phyloP scores from a whole-genome alignment of 306 rosid species.

The Rosa lucieae region DNA sequence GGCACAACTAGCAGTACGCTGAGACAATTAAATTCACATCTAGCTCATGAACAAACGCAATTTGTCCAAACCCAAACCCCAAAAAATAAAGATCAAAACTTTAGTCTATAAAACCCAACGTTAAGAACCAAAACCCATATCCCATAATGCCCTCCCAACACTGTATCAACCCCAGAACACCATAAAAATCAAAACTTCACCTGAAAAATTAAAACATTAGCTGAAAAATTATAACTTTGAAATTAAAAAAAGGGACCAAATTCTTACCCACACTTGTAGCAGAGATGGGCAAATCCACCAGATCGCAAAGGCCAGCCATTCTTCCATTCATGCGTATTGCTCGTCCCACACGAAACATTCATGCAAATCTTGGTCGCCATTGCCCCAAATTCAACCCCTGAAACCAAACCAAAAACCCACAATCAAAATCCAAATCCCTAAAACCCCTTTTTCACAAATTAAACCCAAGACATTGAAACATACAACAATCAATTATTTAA shows the following conservation, averaged over 20 bases:
- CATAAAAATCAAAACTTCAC: constrained; percentile 25
- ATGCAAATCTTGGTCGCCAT: constrained; percentile 78
- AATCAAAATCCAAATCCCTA: constrained; percentile 34
- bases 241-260: constrained; percentile 10
- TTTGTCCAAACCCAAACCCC: constrained; percentile 31
- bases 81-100: constrained; percentile 11
- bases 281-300: constrained; percentile 88
- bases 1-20: constrained; percentile 19
- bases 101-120: constrained; percentile 13
- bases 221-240: constrained; percentile 27
- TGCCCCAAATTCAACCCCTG: constrained; percentile 38
- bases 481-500: neutral
- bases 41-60: constrained; percentile 10
- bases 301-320: constrained; percentile 89
- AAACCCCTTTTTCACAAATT: constrained; percentile 33
- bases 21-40: neutral
- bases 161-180: constrained; percentile 22
- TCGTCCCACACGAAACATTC: constrained; percentile 52
- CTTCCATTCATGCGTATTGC: constrained; percentile 58
- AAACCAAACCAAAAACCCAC: neutral
- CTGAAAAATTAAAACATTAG: constrained; percentile 23
- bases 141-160: constrained; percentile 34
- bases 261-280: constrained; percentile 83
- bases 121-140: constrained; percentile 12
- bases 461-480: neutral